Conservation (phyloP, 495 filamentous ascomycete genomes). For the Penicillium antarcticum region DNA sequence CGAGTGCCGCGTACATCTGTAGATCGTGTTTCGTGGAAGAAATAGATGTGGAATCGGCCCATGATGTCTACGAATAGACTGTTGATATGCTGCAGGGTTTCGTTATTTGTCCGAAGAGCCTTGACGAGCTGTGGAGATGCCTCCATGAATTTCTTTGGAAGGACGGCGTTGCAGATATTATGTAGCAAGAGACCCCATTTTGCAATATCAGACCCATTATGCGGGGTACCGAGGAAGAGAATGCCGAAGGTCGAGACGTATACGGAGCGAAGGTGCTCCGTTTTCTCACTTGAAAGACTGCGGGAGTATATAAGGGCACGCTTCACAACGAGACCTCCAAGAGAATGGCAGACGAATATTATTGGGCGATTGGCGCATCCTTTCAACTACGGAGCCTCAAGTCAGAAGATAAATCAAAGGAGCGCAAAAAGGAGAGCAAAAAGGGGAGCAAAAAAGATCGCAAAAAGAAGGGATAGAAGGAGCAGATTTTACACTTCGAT, state of each 20-base stretch:
- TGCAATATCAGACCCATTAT: slow-evolving; percentile 73
- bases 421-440: too few relatives aligned
- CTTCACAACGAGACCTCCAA: slow-evolving; percentile 81
- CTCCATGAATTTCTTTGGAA: slow-evolving; percentile 70
- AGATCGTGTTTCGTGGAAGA: slow-evolving; percentile 68
- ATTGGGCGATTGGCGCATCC: slow-evolving; percentile 62
- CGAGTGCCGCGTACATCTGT: slow-evolving; percentile 63
- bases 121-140: slow-evolving; percentile 66
- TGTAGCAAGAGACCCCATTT: slow-evolving; percentile 74
- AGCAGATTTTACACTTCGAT: slow-evolving; percentile 47
- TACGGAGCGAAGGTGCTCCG: slow-evolving; percentile 71
- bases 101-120: slow-evolving; percentile 72
- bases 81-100: slow-evolving; percentile 79
- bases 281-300: slow-evolving; percentile 60
- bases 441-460: too few relatives aligned
- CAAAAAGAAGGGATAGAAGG: slow-evolving; percentile 37
- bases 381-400: slow-evolving; percentile 40
- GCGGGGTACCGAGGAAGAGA: slow-evolving; percentile 85
- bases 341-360: slow-evolving; percentile 80
- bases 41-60: slow-evolving; percentile 66
- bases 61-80: slow-evolving; percentile 71
- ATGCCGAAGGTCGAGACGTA: slow-evolving; percentile 82
- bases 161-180: slow-evolving; percentile 64
- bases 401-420: background rate
- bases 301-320: slow-evolving; percentile 64